A percentile compares a stretch with the other conserved stretches of the same genome.
Evolutionary conservation across 2,329 filamentous ascomycete species (phyloP).

Genomic region (Aspergillus caelatus): DNA sequence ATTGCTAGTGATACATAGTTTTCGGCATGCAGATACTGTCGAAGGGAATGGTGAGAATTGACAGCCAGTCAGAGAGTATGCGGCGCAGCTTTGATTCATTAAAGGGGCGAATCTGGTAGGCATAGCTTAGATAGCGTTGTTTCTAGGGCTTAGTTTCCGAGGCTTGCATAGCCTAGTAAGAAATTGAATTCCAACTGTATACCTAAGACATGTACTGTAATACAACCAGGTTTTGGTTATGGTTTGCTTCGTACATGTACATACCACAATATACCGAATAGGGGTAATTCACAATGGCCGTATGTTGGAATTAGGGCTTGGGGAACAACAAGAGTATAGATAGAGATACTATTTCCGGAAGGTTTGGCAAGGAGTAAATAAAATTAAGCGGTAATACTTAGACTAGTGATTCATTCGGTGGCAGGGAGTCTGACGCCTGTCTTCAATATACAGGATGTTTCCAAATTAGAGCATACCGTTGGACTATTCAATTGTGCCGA

Average conservation of each 20-base stretch:
- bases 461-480: too few relatives aligned
- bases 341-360: background rate
- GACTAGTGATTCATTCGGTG: background rate
- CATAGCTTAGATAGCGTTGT: background rate
- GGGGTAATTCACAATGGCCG: too few relatives aligned
- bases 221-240: too few relatives aligned
- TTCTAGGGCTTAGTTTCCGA: background rate
- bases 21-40: too few relatives aligned
- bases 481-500: too few relatives aligned
- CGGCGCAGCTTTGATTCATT: background rate
- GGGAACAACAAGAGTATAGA: background rate
- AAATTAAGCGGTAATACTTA: background rate
- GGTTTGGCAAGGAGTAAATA: background rate
- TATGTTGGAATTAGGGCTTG: background rate
- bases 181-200: too few relatives aligned
- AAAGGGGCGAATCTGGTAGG: background rate
- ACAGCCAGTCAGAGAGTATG: background rate
- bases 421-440: too few relatives aligned
- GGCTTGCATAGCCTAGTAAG: background rate
- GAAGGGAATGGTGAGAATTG: too few relatives aligned
- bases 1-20: background rate
- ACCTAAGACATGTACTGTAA: too few relatives aligned
- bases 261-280: too few relatives aligned
- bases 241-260: too few relatives aligned
- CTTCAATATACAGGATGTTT: too few relatives aligned